These are phyloP conservation scores for Mallotus japonicus DNA, from an alignment of 441 rosid genomes.

Conservation along the genomic window DNA sequence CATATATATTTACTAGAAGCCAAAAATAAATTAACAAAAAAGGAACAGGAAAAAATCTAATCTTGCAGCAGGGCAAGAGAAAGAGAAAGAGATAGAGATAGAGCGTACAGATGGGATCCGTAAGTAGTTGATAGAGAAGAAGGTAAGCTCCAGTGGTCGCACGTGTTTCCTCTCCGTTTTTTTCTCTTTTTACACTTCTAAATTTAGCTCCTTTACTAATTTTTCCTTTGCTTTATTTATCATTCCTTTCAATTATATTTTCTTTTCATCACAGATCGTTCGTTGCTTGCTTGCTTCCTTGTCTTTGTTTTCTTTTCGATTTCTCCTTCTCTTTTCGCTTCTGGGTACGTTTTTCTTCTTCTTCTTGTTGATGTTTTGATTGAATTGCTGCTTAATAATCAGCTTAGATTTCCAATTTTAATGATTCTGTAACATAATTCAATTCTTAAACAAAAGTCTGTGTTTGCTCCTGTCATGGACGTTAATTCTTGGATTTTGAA, in stretches of 20 bases:
- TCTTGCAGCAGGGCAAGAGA: constrained; percentile 18
- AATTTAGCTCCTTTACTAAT: constrained; percentile 23
- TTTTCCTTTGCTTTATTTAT: neutral
- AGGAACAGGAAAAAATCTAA: constrained; percentile 9
- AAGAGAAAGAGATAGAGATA: neutral
- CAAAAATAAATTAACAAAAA: neutral
- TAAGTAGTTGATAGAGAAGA: constrained; percentile 11
- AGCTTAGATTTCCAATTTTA: neutral
- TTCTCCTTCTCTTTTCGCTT: neutral
- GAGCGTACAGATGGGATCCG: constrained; percentile 26
- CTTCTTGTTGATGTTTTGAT: neutral
- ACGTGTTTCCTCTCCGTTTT: constrained; percentile 24
- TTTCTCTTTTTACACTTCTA: constrained; percentile 17
- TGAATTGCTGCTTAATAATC: neutral
- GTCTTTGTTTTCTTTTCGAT: neutral
- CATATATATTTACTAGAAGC: too few species aligned
- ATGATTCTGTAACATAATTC: neutral
- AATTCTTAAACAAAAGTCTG: neutral
- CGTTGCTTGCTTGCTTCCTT: too few species aligned
- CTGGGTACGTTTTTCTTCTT: constrained; percentile 18
- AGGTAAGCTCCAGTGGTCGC: constrained; percentile 32
- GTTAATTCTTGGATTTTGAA: neutral
- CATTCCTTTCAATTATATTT: constrained; percentile 3
- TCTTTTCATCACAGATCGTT: constrained; percentile 7
- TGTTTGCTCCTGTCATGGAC: too few species aligned